Evolutionary conservation across 2,329 filamentous ascomycete species (phyloP).

Genomic region (Pseudogymnoascus pannorum): DNA sequence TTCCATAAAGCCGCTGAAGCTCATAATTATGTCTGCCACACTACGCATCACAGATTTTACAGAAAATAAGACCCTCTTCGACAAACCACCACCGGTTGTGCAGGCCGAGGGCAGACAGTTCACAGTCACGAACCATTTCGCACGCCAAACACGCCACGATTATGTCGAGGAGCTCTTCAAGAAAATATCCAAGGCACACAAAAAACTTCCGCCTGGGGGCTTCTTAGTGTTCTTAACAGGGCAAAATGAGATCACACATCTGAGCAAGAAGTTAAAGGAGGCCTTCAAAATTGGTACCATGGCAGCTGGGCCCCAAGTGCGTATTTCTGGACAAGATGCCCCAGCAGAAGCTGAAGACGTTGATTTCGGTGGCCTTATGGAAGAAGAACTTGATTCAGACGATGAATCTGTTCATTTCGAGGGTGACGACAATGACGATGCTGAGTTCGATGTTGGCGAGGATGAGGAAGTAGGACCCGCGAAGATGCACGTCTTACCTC

Average conservation of each 20-base stretch:
- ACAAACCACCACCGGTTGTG: constrained; percentile 70
- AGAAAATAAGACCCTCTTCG: constrained; percentile 73
- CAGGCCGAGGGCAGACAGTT: constrained; percentile 89
- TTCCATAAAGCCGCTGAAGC: constrained; percentile 69
- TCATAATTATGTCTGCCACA: constrained; percentile 98
- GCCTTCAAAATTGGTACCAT: constrained; percentile 41
- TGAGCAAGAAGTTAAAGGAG: constrained; percentile 73
- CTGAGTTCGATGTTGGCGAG: constrained; percentile 53
- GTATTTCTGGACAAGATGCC: constrained; percentile 68
- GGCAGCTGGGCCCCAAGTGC: constrained; percentile 56
- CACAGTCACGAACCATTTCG: constrained; percentile 83
- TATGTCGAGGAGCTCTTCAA: constrained; percentile 86
- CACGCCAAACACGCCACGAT: constrained; percentile 72
- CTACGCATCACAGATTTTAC: constrained; percentile 85
- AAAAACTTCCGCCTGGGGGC: constrained; percentile 80
- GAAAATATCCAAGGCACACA: constrained; percentile 82
- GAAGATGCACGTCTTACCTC: constrained; percentile 80
- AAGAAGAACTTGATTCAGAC: constrained; percentile 48
- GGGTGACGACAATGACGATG: constrained; percentile 45
- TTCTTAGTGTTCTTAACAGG: constrained; percentile 94
- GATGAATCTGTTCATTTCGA: constrained; percentile 52
- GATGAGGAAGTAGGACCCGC: constrained; percentile 53
- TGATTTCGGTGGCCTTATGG: constrained; percentile 64
- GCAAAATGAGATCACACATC: constrained; percentile 78
- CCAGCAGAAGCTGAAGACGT: constrained; percentile 81